phyloP scores from a whole-genome alignment of 202 grass and related monocot genomes.

The Tripidium arundinaceum region DNA sequence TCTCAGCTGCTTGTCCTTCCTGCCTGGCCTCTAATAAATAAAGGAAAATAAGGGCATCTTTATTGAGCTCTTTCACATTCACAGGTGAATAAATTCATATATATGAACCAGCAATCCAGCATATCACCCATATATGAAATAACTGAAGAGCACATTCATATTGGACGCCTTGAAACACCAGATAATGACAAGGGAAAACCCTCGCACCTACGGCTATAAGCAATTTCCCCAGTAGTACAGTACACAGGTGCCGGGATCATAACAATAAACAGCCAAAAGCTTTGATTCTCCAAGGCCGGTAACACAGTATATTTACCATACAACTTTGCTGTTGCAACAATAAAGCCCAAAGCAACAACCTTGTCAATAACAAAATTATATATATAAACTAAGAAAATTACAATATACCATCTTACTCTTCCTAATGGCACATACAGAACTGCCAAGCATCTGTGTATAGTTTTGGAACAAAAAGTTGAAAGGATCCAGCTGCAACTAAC shows the following conservation, averaged over 20 bases:
- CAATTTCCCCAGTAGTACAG: no score
- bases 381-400: constrained; percentile 36
- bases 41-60: not conserved
- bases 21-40: not conserved
- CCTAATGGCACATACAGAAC: not conserved
- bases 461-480: not conserved
- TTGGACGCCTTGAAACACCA: no score
- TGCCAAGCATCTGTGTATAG: constrained; percentile 29
- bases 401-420: constrained; percentile 38
- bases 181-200: no score
- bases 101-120: not conserved
- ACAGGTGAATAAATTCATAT: not conserved
- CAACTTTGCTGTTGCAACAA: constrained; percentile 45
- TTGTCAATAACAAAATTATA: constrained; percentile 31
- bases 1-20: not conserved
- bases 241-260: no score
- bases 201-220: no score
- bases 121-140: not conserved
- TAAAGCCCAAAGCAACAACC: constrained; percentile 29
- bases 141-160: not conserved
- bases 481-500: not conserved
- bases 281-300: no score
- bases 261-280: no score
- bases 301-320: constrained; percentile 44
- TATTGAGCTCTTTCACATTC: not conserved